Evolutionary conservation across 352 stramenopile genomes (phyloP), one percentile per base, ranked within the genome.

Genomic region (Phytophthora podocarpi): DNA sequence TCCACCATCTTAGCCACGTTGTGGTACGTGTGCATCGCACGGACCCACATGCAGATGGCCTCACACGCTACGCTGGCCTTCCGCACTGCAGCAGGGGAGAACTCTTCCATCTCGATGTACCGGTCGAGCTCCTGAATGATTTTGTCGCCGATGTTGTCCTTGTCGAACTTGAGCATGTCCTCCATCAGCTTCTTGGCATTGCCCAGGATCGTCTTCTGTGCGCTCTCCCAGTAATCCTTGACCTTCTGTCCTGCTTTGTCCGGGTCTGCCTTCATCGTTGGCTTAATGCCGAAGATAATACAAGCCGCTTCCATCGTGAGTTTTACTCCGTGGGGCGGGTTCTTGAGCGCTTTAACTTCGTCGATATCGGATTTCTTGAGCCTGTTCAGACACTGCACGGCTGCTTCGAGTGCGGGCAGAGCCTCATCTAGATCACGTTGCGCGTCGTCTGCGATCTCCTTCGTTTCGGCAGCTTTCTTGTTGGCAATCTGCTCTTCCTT

Each of bases 271-370:
- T 95, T 94, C 63, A 93, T 88, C 5, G 77, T 80, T 1, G 86
- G 93, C 54, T 98, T 98, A 64, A 98, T 95, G 20, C 85, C 84
- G 62, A 98, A 98, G 72, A 98, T 98, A 57, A 98, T 97, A 51
- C 93, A 98, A 4, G 87, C 90, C 4, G 91, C 88, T 59, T 97
- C 87, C 88, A 97, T 97, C 2, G 92, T 98, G 11, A 97, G 67
- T 31, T 82, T 84, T 0, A 96, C 85, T n/a, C 83, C 84, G 23
- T 94, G 80, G 1, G 87, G 89, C 3, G 87, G 88, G 40, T 97
- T 97, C 65, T 94, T 95, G 7, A 96, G 72, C 0, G 87, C 83
- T 30, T 97, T 96, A 1, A 97, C 87, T 68, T 98, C 94, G 53
- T 97, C 92, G 51, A 98, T 98, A 78, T 97, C 92, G 7, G 84